A percentile compares a stretch with the other conserved stretches of the same genome.
Conservation (phyloP, 2,329 filamentous ascomycete genomes). For the Penicillium sp. region DNA sequence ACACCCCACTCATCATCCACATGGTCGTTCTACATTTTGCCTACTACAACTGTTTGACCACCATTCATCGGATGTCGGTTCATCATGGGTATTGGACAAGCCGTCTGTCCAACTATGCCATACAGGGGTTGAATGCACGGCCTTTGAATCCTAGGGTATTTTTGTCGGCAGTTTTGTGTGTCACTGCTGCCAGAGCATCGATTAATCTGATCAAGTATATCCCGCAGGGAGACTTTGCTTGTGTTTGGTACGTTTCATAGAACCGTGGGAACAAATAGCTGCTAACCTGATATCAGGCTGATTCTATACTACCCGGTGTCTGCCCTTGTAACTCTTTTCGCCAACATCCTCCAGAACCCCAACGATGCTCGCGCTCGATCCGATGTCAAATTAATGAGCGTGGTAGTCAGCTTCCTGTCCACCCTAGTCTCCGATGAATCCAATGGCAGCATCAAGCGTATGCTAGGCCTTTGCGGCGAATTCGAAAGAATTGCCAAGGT, state of each 20-base stretch:
- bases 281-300: conserved; percentile 54
- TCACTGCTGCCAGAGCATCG: conserved; percentile 85
- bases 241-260: conserved; percentile 73
- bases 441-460: conserved; percentile 85
- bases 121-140: conserved; percentile 85
- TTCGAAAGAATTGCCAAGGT: conserved; percentile 92
- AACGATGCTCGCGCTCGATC: conserved; percentile 82
- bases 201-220: conserved; percentile 95
- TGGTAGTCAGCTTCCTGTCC: conserved; percentile 87
- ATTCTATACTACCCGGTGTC: conserved; percentile 97
- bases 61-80: conserved; percentile 97
- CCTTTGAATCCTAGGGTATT: conserved; percentile 93
- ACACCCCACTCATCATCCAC: conserved; percentile 90
- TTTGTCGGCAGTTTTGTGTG: conserved; percentile 87
- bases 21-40: conserved; percentile 92
- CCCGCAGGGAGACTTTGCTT: conserved; percentile 89
- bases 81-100: conserved; percentile 99
- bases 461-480: conserved; percentile 91
- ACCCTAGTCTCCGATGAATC: conserved; percentile 86
- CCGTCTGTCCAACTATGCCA: conserved; percentile 87
- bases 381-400: conserved; percentile 85
- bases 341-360: conserved; percentile 94
- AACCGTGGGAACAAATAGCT: not conserved
- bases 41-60: conserved; percentile 97
- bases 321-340: conserved; percentile 89